These are phyloP conservation scores for Arabidopsis suecica DNA, from an alignment of 345 rosid species.

Conservation along the genomic window DNA sequence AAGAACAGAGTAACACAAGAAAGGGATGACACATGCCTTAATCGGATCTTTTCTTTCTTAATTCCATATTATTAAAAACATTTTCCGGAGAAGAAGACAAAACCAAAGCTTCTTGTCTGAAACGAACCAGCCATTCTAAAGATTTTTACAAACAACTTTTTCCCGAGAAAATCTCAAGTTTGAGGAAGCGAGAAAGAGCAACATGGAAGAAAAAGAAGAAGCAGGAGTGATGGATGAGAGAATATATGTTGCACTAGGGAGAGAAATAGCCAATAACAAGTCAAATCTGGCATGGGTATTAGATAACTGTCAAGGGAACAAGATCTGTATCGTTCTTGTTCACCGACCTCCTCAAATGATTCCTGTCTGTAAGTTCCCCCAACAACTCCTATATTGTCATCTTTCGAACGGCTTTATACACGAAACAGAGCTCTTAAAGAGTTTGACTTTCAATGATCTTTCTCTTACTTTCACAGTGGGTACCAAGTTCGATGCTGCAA, in stretches of 20 bases:
- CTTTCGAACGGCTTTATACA: background rate
- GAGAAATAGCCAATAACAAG: conserved; percentile 51
- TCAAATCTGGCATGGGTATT: conserved; percentile 60
- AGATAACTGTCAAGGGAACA: conserved; percentile 63
- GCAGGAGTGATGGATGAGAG: conserved; percentile 55
- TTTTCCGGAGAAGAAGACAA: conserved; percentile 13
- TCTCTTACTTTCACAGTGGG: conserved; percentile 60
- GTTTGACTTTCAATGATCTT: background rate
- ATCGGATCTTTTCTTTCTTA: conserved; percentile 25
- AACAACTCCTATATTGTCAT: background rate
- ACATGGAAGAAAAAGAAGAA: conserved; percentile 41
- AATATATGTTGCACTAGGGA: conserved; percentile 68
- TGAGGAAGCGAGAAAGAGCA: conserved; percentile 15
- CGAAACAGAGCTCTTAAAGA: conserved; percentile 4
- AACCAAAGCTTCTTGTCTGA: conserved; percentile 33
- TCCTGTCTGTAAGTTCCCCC: conserved; percentile 59
- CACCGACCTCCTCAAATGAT: conserved; percentile 67
- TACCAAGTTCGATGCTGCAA: conserved; percentile 60
- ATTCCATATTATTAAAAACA: conserved; percentile 16
- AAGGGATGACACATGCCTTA: conserved; percentile 41
- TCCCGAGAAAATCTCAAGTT: background rate
- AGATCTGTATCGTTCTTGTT: conserved; percentile 73
- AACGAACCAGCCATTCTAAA: conserved; percentile 32
- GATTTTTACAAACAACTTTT: background rate
- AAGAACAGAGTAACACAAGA: conserved; percentile 40